Evolutionary conservation across 768 basidiomycete genomes (phyloP).

Genomic region (Obba rivulosa): DNA sequence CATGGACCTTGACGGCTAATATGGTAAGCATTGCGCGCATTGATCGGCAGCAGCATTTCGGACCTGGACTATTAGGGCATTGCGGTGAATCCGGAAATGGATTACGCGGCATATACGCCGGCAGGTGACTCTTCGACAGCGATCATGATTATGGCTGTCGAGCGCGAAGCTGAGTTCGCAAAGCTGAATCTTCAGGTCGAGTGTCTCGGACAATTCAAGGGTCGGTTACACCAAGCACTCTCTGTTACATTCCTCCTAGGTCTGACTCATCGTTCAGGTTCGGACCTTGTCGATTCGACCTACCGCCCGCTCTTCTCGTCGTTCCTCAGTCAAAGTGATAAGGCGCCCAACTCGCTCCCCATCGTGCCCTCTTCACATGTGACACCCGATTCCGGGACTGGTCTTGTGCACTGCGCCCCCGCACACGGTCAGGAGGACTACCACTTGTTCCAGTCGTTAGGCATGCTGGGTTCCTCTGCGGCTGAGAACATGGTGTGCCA

Average conservation of each 20-base stretch:
- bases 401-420: slow-evolving; percentile 92
- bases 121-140: slow-evolving; percentile 15
- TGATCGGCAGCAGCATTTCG: not conserved
- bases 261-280: slow-evolving; percentile 23
- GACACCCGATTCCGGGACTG: slow-evolving; percentile 84
- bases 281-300: slow-evolving; percentile 50
- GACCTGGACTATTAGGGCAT: slow-evolving; percentile 57
- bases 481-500: slow-evolving; percentile 64
- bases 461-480: slow-evolving; percentile 34
- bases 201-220: slow-evolving; percentile 32
- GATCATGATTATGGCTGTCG: slow-evolving; percentile 45
- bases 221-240: slow-evolving; percentile 20
- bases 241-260: not conserved
- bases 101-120: slow-evolving; percentile 29
- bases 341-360: slow-evolving; percentile 16
- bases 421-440: slow-evolving; percentile 96
- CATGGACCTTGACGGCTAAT: slow-evolving; percentile 95
- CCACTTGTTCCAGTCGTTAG: slow-evolving; percentile 56
- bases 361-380: slow-evolving; percentile 75
- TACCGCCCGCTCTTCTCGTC: slow-evolving; percentile 62
- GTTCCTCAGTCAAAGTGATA: slow-evolving; percentile 4
- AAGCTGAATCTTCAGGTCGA: not conserved
- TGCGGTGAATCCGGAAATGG: slow-evolving; percentile 70
- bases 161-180: slow-evolving; percentile 37
- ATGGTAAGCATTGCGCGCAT: slow-evolving; percentile 50